Base-by-base conservation (phyloP, 2,329 filamentous ascomycete species). In the Diplodia sapinea region DNA sequence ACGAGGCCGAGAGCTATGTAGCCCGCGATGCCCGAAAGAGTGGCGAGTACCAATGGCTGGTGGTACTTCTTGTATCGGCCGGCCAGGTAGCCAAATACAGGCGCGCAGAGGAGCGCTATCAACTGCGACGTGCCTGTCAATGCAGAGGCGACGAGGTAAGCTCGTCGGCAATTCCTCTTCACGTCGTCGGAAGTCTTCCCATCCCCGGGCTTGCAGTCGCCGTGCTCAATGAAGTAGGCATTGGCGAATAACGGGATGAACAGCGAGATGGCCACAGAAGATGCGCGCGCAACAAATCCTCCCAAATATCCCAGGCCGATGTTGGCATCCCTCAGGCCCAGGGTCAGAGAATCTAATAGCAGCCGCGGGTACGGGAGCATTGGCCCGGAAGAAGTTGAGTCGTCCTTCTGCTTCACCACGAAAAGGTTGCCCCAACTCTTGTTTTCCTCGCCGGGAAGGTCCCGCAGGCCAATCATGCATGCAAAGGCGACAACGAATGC, bases 161-260 rank as follows among this genome's bases (percentile, higher is more conserved):
- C 95, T 65, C 90, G 86, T 23, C 91, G 87, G 76, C 95, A 99
- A 70, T 93, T 89, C 73, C 89, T 86, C 78, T 96, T 97, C 72
- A 97, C 88, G 73, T 94, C 91, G 3, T 77, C 75, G 2, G 73
- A 74, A 2, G 76, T 75, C 5, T 75, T 75, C 38, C 80, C 74
- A 50, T 82, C 79, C 17, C 78, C 80, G 36, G 88, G 85, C 11
- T 68, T 49, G 80, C 95, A 98, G 71, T 91, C 90, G 2, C 93
- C 94, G 65, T 90, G 90, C 59, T 84, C 82, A 70, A 94, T 91
- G 79, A 94, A 98, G 78, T 92, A 97, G 29, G 92, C 89, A 76
- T 98, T 98, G 73, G 97, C 88, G 75, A 91, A 96, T 1, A 99
- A 86, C 0, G 95, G 95, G 65, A 99, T 91, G 80, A 98, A 99